Conservation (phyloP, 345 rosid species). For the Sisymbrium irio region DNA sequence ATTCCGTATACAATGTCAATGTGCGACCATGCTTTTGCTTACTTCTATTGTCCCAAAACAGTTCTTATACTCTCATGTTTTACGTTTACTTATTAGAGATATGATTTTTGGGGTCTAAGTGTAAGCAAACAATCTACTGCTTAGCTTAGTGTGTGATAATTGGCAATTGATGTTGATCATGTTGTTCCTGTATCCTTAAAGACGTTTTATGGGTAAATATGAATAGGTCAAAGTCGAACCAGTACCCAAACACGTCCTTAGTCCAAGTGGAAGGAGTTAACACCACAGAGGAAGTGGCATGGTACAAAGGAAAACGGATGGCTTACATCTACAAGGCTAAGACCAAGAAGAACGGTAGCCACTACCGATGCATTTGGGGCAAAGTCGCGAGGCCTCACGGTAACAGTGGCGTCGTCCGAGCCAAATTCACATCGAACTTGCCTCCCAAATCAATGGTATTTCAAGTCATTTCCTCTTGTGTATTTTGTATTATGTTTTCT, state of each 20-base stretch:
- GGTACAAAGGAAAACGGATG: constrained; percentile 80
- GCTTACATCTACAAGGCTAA: constrained; percentile 88
- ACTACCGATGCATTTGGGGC: constrained; percentile 91
- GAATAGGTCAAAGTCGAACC: constrained; percentile 77
- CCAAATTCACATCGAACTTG: constrained; percentile 79
- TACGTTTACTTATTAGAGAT: not conserved
- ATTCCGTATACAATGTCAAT: not conserved
- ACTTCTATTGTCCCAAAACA: not conserved
- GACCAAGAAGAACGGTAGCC: constrained; percentile 70
- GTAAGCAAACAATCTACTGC: not conserved
- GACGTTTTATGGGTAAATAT: not conserved
- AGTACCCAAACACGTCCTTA: constrained; percentile 71
- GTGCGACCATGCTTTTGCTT: not conserved
- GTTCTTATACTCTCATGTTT: not conserved
- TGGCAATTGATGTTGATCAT: not conserved
- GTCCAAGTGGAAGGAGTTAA: constrained; percentile 85
- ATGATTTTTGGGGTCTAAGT: not conserved
- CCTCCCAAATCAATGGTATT: constrained; percentile 89
- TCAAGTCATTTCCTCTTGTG: too few species aligned
- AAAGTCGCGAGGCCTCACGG: constrained; percentile 88
- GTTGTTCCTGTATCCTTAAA: not conserved
- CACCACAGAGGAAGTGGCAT: constrained; percentile 75
- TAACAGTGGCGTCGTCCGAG: constrained; percentile 83
- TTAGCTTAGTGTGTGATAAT: not conserved
- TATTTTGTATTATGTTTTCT: not conserved